phyloP scores from a whole-genome alignment of 768 basidiomycete species.

The Tephrocybe sp. region DNA sequence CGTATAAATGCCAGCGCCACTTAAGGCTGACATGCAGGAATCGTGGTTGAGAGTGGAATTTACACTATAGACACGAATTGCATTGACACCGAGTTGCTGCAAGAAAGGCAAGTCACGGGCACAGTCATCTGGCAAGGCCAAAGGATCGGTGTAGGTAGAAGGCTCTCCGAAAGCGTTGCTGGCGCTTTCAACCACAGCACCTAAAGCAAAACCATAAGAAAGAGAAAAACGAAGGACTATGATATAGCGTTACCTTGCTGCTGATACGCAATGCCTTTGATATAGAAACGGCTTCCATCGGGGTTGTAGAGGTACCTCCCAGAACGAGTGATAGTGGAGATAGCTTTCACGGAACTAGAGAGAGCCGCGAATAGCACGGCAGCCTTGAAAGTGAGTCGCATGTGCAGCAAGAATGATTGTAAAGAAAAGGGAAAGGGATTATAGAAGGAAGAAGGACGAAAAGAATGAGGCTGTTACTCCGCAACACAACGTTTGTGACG shows the following conservation, averaged over 20 bases:
- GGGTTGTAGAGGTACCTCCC: conserved; percentile 82
- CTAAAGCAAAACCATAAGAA: conserved; percentile 19
- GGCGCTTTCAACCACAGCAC: conserved; percentile 38
- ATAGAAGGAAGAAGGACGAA: conserved; percentile 5
- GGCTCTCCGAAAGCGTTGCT: conserved; percentile 71
- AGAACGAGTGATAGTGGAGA: conserved; percentile 62
- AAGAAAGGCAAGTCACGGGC: conserved; percentile 78
- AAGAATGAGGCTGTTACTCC: not conserved
- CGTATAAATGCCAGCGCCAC: conserved; percentile 80
- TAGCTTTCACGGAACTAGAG: conserved; percentile 56
- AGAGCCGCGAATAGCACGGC: conserved; percentile 33
- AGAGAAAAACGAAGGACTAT: not conserved
- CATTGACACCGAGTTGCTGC: conserved; percentile 73
- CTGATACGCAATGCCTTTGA: conserved; percentile 87
- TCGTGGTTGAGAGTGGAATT: conserved; percentile 83
- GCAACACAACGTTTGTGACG: not conserved
- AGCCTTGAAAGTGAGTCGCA: conserved; percentile 26
- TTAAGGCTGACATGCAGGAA: conserved; percentile 77
- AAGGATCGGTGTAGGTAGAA: conserved; percentile 75
- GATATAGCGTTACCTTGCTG: conserved; percentile 54
- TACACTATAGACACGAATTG: conserved; percentile 85
- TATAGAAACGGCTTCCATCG: conserved; percentile 77
- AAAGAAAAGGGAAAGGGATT: conserved; percentile 6
- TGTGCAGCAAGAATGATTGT: conserved; percentile 9
- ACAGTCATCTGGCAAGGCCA: conserved; percentile 66